These are phyloP conservation scores for Moesziomyces globuligerus DNA, from an alignment of 1,284 basidiomycete species.

Conservation along the genomic window DNA sequence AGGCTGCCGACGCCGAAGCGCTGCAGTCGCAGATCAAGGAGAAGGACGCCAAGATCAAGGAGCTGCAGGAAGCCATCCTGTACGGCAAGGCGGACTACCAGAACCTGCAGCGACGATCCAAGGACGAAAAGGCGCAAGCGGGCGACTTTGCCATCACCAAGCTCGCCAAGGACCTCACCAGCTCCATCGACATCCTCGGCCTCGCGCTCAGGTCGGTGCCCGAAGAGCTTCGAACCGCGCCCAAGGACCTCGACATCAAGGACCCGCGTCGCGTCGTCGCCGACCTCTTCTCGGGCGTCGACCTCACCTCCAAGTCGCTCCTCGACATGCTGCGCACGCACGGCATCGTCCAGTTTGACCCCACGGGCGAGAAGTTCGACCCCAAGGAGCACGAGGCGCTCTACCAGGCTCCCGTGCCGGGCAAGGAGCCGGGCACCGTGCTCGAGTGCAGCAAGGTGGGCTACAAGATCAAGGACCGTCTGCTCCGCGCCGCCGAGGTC, in stretches of 20 bases:
- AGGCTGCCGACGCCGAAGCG: slow-evolving; percentile 20
- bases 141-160: slow-evolving; percentile 90
- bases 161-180: slow-evolving; percentile 88
- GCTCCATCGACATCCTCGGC: slow-evolving; percentile 89
- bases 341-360: slow-evolving; percentile 89
- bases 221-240: slow-evolving; percentile 55
- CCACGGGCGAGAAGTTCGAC: slow-evolving; percentile 90
- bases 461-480: slow-evolving; percentile 72
- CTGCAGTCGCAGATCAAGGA: slow-evolving; percentile 60
- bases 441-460: slow-evolving; percentile 91
- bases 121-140: slow-evolving; percentile 89
- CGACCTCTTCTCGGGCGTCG: slow-evolving; percentile 78
- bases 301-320: slow-evolving; percentile 88
- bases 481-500: slow-evolving; percentile 93
- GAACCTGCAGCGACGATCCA: slow-evolving; percentile 89
- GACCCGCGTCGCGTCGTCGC: slow-evolving; percentile 56
- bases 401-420: slow-evolving; percentile 88
- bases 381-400: slow-evolving; percentile 94
- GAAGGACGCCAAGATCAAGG: slow-evolving; percentile 66
- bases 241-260: slow-evolving; percentile 65
- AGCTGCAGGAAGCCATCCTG: slow-evolving; percentile 63
- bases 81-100: slow-evolving; percentile 82
- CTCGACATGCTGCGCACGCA: slow-evolving; percentile 90
- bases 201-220: slow-evolving; percentile 87
- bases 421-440: slow-evolving; percentile 87